Percentiles rank a stretch among this genome's conserved stretches.
Conservation (phyloP, 2,329 filamentous ascomycete genomes). For the Blumeriella jaapii region DNA sequence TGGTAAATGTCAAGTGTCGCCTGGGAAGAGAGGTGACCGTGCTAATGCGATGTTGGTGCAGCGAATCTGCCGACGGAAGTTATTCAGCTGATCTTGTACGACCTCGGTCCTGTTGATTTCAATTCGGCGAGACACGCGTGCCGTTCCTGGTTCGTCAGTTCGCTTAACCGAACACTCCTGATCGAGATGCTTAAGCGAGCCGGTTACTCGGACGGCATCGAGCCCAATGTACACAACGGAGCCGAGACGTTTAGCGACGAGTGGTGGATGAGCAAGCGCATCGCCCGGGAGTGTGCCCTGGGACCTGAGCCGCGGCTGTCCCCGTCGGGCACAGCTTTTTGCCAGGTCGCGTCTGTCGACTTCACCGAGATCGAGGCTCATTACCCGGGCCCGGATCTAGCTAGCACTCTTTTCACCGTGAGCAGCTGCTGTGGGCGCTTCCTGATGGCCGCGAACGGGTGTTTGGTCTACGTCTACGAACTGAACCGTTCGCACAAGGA, state of each 20-base stretch:
- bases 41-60: not conserved
- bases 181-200: constrained; percentile 41
- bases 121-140: constrained; percentile 50
- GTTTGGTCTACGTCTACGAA: constrained; percentile 44
- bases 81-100: constrained; percentile 28
- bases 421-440: constrained; percentile 50
- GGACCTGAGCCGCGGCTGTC: constrained; percentile 16
- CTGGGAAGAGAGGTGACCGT: too few relatives aligned
- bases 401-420: constrained; percentile 27
- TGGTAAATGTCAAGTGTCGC: too few relatives aligned
- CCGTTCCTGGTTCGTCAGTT: constrained; percentile 45
- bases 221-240: constrained; percentile 23
- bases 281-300: constrained; percentile 32
- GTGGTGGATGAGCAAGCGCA: constrained; percentile 31
- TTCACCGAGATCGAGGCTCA: constrained; percentile 28
- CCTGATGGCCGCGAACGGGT: constrained; percentile 41
- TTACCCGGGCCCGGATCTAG: constrained; percentile 14
- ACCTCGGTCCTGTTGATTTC: constrained; percentile 34
- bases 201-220: constrained; percentile 39
- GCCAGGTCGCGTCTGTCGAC: constrained; percentile 28
- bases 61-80: constrained; percentile 28
- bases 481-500: constrained; percentile 18
- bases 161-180: constrained; percentile 40
- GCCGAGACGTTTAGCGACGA: constrained; percentile 10
- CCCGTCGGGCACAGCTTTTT: constrained; percentile 22